phyloP scores from a whole-genome alignment of 768 basidiomycete species.

The Trametes gibbosa region DNA sequence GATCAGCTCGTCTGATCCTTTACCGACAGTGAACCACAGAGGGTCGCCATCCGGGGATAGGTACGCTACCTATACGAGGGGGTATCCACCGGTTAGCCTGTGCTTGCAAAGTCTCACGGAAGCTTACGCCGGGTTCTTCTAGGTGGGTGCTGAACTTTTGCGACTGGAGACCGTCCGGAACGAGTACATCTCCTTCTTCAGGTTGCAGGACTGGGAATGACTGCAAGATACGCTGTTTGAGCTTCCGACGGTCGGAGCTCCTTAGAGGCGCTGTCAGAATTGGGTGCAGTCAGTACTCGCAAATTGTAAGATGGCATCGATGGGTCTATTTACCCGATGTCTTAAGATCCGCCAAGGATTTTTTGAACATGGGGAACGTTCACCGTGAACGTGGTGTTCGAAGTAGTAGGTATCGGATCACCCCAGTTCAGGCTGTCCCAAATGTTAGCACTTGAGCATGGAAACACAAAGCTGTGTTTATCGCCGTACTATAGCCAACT shows the following conservation, averaged over 20 bases:
- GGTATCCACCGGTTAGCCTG: not conserved
- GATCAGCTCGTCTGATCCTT: constrained; percentile 62
- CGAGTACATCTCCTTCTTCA: constrained; percentile 65
- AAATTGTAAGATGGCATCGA: not conserved
- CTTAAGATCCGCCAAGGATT: constrained; percentile 63
- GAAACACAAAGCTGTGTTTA: too few species aligned
- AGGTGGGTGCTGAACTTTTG: constrained; percentile 67
- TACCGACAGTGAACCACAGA: constrained; percentile 76
- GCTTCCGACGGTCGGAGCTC: constrained; percentile 69
- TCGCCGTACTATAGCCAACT: too few species aligned
- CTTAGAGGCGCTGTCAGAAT: constrained; percentile 55
- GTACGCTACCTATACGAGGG: constrained; percentile 53
- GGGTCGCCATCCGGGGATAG: constrained; percentile 65
- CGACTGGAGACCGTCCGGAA: constrained; percentile 70
- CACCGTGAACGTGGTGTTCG: too few species aligned
- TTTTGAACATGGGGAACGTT: constrained; percentile 79
- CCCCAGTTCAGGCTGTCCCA: too few species aligned
- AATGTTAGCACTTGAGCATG: too few species aligned
- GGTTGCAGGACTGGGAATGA: constrained; percentile 42
- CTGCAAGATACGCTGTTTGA: constrained; percentile 56
- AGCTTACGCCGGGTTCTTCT: constrained; percentile 62
- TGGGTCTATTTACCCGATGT: constrained; percentile 46
- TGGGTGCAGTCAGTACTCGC: not conserved
- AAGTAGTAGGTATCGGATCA: too few species aligned
- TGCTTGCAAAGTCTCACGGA: too few species aligned